Percentiles rank a stretch among this genome's conserved stretches.
These are phyloP conservation scores for Microdochium trichocladiopsis DNA, from an alignment of 2,329 filamentous ascomycete genomes.

Conservation along the genomic window DNA sequence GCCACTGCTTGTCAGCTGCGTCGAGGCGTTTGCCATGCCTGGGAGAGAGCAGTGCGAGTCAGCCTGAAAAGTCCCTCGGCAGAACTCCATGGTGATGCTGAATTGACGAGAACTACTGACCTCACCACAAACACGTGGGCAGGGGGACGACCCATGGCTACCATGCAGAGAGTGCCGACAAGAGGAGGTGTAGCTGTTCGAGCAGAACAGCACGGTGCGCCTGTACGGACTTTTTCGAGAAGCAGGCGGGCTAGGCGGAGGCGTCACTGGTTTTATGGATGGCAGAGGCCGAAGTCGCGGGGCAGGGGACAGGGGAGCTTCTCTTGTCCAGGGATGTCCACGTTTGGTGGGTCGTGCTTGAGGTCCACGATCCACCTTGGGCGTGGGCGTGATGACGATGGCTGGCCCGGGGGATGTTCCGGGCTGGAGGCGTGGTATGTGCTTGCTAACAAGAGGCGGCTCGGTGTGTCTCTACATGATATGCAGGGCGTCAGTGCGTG, in stretches of 20 bases:
- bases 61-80: no score
- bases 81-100: no score
- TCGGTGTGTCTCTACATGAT: no score
- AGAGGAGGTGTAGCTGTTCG: no score
- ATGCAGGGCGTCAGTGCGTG: no score
- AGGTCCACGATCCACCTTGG: no score
- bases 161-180: neutral
- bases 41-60: constrained; percentile 1
- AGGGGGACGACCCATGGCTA: constrained; percentile 36
- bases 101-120: constrained; percentile 19
- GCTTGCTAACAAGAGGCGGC: no score
- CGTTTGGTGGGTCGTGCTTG: neutral
- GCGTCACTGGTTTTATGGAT: neutral
- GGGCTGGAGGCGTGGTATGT: no score
- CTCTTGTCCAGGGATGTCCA: neutral
- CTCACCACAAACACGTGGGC: constrained; percentile 44
- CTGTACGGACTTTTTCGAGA: neutral
- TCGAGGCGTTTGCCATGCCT: constrained; percentile 92
- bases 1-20: constrained; percentile 91
- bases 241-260: neutral
- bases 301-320: neutral
- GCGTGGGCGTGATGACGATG: no score
- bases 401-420: no score
- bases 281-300: neutral
- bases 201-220: neutral